Evolutionary conservation across 352 stramenopile genomes (phyloP), one percentile per base, ranked within the genome.

Genomic region (Pythium chondricola): DNA sequence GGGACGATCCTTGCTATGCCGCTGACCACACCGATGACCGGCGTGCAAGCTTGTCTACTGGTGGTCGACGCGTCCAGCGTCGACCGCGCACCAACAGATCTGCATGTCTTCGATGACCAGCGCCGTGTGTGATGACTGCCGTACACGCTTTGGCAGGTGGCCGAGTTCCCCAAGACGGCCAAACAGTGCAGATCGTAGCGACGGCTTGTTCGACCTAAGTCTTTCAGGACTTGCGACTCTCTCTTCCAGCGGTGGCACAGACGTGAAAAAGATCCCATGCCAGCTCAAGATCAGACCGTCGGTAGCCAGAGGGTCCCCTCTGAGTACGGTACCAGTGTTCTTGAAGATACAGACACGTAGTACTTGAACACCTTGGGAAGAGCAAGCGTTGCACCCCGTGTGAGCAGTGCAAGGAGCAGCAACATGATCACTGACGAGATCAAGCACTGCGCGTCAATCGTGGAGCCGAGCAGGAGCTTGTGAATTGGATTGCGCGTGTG

Each of bases 251-350:
- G 43, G 17, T 0, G 43, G 43, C 10, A 50, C 41, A 0, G 20
- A 21, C 7, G 31, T 13, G 18, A 55, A n/a, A 17, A 55, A 42
- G 17, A 13, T 24, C 8, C 26, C 27, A 9, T 55, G 14, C 48
- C 47, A 48, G 14, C 38, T 39, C 14, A 48, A 24, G 16, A 55
- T 38, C 3, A 55, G 24, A 0, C 18, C 30, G n/a, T 55, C 42
- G 14, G 36, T 13, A 46, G 14, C 47, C 47, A 54, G n/a, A 54
- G 39, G 0, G 36, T 6, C 8, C 47, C 37, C 2, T 35, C 47
- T 4, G 37, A 54, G 36, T 54, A 54, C 10, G 47, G 47, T 13
- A 46, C 47, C 9, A 46, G 26, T n/a, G 47, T 26, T 2, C 21
- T 25, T 14, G 48, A 48, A 13, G 42, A 46, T 6, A 48, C 8